phyloP scores from a whole-genome alignment of 768 basidiomycete species.

The Russula olivacea region DNA sequence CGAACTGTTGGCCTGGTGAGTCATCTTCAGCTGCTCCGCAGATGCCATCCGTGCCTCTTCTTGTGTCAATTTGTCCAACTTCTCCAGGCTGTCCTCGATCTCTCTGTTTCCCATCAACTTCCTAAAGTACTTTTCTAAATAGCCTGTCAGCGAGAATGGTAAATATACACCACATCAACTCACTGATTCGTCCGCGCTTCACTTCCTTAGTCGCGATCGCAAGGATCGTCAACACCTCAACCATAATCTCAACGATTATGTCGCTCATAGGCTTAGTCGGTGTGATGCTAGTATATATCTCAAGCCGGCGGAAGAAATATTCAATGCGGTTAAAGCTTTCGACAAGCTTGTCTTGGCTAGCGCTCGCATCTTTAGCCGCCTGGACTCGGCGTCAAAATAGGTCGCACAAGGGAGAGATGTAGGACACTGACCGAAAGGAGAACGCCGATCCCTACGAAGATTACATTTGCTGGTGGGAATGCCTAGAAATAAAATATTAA shows the following conservation, averaged over 20 bases:
- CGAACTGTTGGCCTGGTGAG: background rate
- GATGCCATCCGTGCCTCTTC: background rate
- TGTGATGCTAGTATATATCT: background rate
- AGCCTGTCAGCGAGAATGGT: background rate
- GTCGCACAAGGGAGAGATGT: background rate
- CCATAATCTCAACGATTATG: background rate
- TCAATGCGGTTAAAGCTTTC: background rate
- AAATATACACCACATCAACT: background rate
- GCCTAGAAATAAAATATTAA: background rate
- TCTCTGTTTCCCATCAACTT: background rate
- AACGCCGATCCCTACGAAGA: background rate
- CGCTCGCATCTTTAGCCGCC: background rate
- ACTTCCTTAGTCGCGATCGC: background rate
- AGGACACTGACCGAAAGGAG: background rate
- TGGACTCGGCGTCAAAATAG: background rate
- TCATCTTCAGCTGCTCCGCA: background rate
- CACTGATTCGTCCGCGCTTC: conserved; percentile 3
- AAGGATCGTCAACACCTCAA: background rate
- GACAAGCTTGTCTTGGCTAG: background rate
- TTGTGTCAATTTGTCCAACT: background rate
- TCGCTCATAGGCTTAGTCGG: background rate
- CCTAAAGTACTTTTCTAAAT: background rate
- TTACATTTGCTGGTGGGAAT: background rate
- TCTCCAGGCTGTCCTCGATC: background rate
- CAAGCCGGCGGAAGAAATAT: background rate